phyloP scores from a whole-genome alignment of 306 rosid species.

The Vigna unguiculata region DNA sequence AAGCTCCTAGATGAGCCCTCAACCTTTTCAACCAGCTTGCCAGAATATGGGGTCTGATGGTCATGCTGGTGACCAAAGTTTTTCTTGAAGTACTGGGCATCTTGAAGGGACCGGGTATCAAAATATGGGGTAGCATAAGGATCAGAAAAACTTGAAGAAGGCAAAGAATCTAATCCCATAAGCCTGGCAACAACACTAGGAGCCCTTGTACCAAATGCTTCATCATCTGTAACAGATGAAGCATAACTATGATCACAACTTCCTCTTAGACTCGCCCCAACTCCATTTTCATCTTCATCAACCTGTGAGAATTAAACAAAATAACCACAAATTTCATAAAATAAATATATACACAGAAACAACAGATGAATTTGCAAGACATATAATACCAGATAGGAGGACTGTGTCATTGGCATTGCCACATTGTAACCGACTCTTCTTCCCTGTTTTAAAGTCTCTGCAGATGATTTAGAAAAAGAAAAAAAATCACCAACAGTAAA shows the following conservation, averaged over 20 bases:
- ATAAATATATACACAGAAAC: constrained; percentile 3
- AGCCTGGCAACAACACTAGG: constrained; percentile 93
- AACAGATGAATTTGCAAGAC: constrained; percentile 12
- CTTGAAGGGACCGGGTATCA: constrained; percentile 77
- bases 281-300: constrained; percentile 67
- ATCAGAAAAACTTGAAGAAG: constrained; percentile 68
- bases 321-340: constrained; percentile 27
- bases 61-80: constrained; percentile 59
- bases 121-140: constrained; percentile 68
- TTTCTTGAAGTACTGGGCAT: constrained; percentile 56
- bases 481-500: constrained; percentile 33
- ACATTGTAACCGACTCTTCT: constrained; percentile 57
- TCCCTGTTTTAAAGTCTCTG: constrained; percentile 64
- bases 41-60: constrained; percentile 62
- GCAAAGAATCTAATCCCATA: constrained; percentile 94
- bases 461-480: constrained; percentile 27
- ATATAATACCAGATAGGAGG: constrained; percentile 56
- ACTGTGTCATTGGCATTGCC: constrained; percentile 57
- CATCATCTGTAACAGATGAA: constrained; percentile 93
- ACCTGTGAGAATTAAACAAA: constrained; percentile 51
- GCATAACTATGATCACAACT: constrained; percentile 82
- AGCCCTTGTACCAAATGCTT: constrained; percentile 66
- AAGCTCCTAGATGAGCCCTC: constrained; percentile 58
- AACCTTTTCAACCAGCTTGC: constrained; percentile 56
- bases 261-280: constrained; percentile 58